A percentile compares a stretch with the other conserved stretches of the same genome.
Conservation (phyloP, 805 yeast genomes). For the Yarrowia keelungensis region DNA sequence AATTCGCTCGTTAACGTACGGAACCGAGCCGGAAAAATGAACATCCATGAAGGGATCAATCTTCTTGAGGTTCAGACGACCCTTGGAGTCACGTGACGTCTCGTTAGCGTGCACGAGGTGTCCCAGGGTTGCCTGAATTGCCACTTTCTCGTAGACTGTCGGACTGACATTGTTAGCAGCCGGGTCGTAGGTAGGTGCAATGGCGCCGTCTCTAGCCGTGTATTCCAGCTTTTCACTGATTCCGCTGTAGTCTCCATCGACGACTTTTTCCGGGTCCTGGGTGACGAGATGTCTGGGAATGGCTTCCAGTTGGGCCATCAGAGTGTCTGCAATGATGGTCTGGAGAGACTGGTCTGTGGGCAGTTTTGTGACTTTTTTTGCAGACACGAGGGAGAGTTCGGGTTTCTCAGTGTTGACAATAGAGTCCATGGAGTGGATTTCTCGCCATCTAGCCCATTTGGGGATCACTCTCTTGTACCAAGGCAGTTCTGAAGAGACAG, state of each 20-base stretch:
- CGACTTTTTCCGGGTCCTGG: not conserved
- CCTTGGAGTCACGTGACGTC: not conserved
- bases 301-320: not conserved
- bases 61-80: not conserved
- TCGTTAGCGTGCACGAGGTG: conserved; percentile 13
- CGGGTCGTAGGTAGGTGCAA: conserved; percentile 2
- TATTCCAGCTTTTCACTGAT: not conserved
- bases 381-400: not conserved
- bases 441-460: conserved; percentile 16
- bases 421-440: conserved; percentile 12
- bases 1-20: not conserved
- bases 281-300: not conserved
- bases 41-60: not conserved
- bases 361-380: not conserved
- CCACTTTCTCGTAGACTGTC: conserved; percentile 3
- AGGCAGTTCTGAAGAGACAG: conserved; percentile 11
- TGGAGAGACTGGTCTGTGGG: not conserved
- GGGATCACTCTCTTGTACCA: not conserved
- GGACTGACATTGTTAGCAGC: not conserved
- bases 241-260: not conserved
- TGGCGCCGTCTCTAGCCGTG: not conserved
- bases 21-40: conserved; percentile 20
- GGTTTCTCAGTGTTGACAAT: not conserved
- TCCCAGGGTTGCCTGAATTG: conserved; percentile 4
- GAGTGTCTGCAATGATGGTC: not conserved